A percentile compares a stretch with the other conserved stretches of the same genome.
Evolutionary conservation across 306 rosid genomes (phyloP).

Genomic region (Pyrus betulifolia): DNA sequence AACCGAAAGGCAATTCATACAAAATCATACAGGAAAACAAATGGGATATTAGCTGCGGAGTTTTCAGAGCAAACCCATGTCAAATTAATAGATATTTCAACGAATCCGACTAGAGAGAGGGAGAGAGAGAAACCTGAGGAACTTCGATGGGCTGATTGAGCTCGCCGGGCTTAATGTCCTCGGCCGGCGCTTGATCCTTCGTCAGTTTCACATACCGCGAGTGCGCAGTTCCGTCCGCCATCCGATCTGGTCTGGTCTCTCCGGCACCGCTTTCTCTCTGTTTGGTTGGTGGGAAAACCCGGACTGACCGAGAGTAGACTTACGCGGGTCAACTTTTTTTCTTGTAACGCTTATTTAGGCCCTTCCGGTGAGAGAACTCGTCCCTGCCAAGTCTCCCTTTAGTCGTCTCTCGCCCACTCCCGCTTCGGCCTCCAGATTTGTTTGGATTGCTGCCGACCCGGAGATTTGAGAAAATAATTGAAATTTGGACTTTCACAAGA

Average conservation of each 20-base stretch:
- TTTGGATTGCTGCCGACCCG: too few relatives aligned
- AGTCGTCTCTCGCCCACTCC: too few relatives aligned
- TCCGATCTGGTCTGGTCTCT: constrained; percentile 24
- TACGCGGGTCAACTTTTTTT: background rate
- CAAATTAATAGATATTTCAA: background rate
- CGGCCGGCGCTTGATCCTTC: constrained; percentile 66
- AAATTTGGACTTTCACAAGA: too few relatives aligned
- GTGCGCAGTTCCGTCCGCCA: constrained; percentile 63
- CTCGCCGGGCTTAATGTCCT: constrained; percentile 89
- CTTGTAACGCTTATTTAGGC: background rate
- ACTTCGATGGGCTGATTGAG: constrained; percentile 92
- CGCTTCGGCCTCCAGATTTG: too few relatives aligned
- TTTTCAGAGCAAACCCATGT: background rate
- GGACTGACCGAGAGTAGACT: background rate
- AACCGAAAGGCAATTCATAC: background rate
- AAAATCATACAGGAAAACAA: background rate
- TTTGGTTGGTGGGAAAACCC: constrained; percentile 1
- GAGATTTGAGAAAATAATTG: too few relatives aligned
- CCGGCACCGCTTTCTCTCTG: background rate
- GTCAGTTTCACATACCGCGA: constrained; percentile 84
- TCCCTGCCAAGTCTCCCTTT: too few relatives aligned
- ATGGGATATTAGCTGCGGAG: too few relatives aligned
- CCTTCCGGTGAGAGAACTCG: too few relatives aligned
- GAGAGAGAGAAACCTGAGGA: constrained; percentile 62
- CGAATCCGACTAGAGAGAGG: background rate